Evolutionary conservation across 192 early-diverging fungal species (phyloP), one percentile per base, ranked within the genome.

Genomic region (Umbelopsis sp.): DNA sequence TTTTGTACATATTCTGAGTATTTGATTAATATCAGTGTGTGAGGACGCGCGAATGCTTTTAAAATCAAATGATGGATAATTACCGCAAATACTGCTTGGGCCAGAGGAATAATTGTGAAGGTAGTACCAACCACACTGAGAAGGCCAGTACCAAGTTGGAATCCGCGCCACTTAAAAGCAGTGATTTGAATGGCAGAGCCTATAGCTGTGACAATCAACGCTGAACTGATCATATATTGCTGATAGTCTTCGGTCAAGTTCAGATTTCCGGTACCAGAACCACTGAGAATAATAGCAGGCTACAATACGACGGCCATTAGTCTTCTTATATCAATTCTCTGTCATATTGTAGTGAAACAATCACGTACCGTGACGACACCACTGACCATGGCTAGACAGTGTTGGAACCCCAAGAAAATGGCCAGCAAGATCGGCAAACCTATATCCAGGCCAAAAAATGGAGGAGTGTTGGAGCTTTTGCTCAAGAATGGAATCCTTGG

Each of bases 101-200:
- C 82, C 16, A 86, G 74, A 10, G 84, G 84, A 21, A 86, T 67
- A 37, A 74, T 81, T 49, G 85, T 81, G n/a, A 86, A 86, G 4
- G 71, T 68, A 21, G 85, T 86, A 4, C 85, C 85, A 22, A 86
- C 81, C 10, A 86, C 85, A 3, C 79, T 81, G 0, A 86, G 51
- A 25, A 86, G 65, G 23, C 85, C 84, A 23, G 84, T 82, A 33
- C 84, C 80, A 13, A 85, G 66, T 18, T 80, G 79, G 55, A 74
- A 82, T 10, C 35, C 67, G 7, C 71, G 53, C 12, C 65, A 68
- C 49, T 76, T 76, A 61, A 88, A 86, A 20, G 83, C 81, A 46
- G 86, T 84, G 30, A 88, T 88, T 58, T 85, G 85, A 22, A 88
- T 68, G 10, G 83, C 51, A 2, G 86, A 86, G 35, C 85, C 64